These are phyloP conservation scores for Yamadazyma taylorii DNA, from an alignment of 1,139 yeast species.

Conservation along the genomic window DNA sequence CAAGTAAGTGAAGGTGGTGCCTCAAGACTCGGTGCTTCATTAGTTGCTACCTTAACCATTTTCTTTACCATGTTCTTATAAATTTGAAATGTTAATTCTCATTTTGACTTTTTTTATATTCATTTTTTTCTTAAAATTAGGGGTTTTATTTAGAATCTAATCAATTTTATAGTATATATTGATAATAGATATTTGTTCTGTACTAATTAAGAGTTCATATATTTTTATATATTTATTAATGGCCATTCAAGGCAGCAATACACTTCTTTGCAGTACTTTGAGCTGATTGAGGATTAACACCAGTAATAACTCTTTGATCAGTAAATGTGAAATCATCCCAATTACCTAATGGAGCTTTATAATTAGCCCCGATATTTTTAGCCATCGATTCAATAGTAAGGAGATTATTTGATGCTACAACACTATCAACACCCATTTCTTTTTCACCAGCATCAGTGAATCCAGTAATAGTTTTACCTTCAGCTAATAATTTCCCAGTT, in stretches of 20 bases:
- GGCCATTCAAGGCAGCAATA: constrained; percentile 11
- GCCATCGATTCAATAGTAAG: constrained; percentile 36
- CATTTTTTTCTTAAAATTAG: neutral
- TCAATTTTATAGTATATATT: neutral
- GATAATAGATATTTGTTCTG: constrained; percentile 3
- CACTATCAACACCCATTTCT: constrained; percentile 32
- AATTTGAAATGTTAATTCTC: neutral
- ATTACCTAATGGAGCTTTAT: constrained; percentile 46
- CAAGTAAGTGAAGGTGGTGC: constrained; percentile 9
- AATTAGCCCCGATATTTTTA: constrained; percentile 42
- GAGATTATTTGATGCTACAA: constrained; percentile 33
- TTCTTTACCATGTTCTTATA: constrained; percentile 6
- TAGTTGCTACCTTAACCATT: constrained; percentile 7
- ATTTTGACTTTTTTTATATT: neutral
- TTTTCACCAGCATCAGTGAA: constrained; percentile 59
- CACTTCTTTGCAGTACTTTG: constrained; percentile 42
- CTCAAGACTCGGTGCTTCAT: constrained; percentile 7
- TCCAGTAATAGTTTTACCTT: constrained; percentile 59
- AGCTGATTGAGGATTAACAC: constrained; percentile 65
- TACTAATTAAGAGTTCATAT: neutral
- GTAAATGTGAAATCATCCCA: constrained; percentile 51
- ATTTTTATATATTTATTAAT: neutral
- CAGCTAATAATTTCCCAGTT: constrained; percentile 45
- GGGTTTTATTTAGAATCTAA: constrained; percentile 3
- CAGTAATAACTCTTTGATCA: constrained; percentile 60